Evolutionary conservation across 768 basidiomycete species (phyloP), one percentile per base, ranked within the genome.

Genomic region (Phanerodontia chrysosporium): DNA sequence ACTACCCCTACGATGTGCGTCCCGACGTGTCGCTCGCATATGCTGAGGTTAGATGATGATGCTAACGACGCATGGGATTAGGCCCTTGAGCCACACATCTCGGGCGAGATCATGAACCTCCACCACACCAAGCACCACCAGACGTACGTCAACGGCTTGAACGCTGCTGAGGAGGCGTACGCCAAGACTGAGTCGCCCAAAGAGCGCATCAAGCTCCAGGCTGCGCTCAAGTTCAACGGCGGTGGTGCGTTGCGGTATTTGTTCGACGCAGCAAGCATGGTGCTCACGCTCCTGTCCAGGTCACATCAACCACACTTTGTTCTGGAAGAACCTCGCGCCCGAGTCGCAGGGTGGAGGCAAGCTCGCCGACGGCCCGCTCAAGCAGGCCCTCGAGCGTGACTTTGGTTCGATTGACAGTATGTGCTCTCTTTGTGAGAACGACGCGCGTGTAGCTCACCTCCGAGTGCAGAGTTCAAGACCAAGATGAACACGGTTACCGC

Each of bases 321-420:
- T 99, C 81, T 99, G 97, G 97, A 92, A 88, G 75, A 98, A 96
- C 75, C 83, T 99, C 63, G 89, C 94, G 0, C 97, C 97, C 2
- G 72, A 75, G 24, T 74, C 74, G 51, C 71, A 71, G 44, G 82
- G 80, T 9, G 90, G 89, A 42, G 90, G 90, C 9, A 78, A 83
- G 66, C 77, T 93, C 35, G 69, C 69, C 5, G 78, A 78, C 27
- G 90, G 90, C 3, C 78, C 84, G 10, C 78, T 98, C 55, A 90
- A 91, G 73, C 75, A 83, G 45, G 89, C 90, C 9, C 78, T 96
- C 64, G 79, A 86, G 64, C 77, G 81, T 45, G 88, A 90, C 66
- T 99, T 98, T 69, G 95, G 95, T 13, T 88, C 88, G 2, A 76
- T 98, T 54, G 94, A 95, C 14, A 83, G 66, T 66, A 45, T 25